Conservation (phyloP, 2,329 filamentous ascomycete species). For the Colletotrichum musicola region DNA sequence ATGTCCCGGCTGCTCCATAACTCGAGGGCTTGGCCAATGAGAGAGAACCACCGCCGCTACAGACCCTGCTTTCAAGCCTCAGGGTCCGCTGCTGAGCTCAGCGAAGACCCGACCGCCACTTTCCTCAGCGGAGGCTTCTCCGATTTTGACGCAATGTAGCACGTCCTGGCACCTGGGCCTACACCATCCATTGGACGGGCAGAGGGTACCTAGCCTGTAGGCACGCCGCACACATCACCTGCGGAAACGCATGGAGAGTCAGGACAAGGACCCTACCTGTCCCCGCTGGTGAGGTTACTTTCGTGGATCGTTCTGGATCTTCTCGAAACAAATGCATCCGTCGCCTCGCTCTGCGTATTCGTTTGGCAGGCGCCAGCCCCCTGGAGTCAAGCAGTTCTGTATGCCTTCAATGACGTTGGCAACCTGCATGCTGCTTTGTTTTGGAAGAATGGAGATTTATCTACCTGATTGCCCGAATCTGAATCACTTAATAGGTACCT, state of each 20-base stretch:
- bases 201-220: not conserved
- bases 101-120: no score
- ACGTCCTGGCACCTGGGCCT: no score
- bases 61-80: not conserved
- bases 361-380: not conserved
- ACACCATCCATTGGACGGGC: no score
- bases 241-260: not conserved
- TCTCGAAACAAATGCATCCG: not conserved
- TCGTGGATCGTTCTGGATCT: constrained; percentile 16
- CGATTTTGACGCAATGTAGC: no score
- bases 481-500: no score
- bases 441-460: no score
- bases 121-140: no score
- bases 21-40: no score
- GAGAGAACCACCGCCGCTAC: not conserved
- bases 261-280: not conserved
- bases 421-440: no score
- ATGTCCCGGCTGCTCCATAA: constrained; percentile 18
- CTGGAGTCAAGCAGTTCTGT: not conserved
- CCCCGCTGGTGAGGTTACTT: not conserved
- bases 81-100: not conserved
- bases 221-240: not conserved
- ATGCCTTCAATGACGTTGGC: not conserved
- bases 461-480: no score
- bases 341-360: constrained; percentile 1